Conservation (phyloP, 352 stramenopile genomes). For the Phytophthora cactorum region DNA sequence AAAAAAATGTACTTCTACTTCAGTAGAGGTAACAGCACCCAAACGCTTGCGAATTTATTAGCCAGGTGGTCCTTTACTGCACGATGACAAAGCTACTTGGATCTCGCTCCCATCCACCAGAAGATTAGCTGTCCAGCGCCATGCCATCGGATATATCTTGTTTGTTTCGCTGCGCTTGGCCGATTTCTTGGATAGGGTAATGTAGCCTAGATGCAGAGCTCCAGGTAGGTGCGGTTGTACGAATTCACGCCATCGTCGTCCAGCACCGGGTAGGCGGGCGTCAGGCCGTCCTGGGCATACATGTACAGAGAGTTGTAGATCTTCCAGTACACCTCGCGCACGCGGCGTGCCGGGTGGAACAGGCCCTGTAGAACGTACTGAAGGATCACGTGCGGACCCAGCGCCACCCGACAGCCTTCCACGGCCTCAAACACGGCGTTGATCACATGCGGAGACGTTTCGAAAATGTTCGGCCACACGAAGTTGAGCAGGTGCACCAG, state of each 20-base stretch:
- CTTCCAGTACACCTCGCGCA: conserved; percentile 99
- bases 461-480: conserved; percentile 99
- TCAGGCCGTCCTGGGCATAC: conserved; percentile 97
- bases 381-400: conserved; percentile 97
- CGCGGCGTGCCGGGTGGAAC: conserved; percentile 97
- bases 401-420: conserved; percentile 95
- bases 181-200: conserved; percentile 9
- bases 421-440: conserved; percentile 99
- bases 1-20: not conserved
- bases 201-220: conserved; percentile 76
- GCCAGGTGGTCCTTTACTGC: conserved; percentile 22
- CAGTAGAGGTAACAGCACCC: not conserved
- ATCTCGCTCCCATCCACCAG: conserved; percentile 13
- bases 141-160: conserved; percentile 5
- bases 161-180: conserved; percentile 6
- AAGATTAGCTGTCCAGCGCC: conserved; percentile 10
- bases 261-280: conserved; percentile 96
- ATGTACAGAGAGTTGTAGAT: conserved; percentile 99
- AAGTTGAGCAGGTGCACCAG: conserved; percentile 99
- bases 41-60: conserved; percentile 29
- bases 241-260: conserved; percentile 96
- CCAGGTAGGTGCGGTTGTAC: conserved; percentile 96
- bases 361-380: conserved; percentile 98
- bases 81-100: conserved; percentile 12
- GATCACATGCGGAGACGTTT: conserved; percentile 98